Percentiles rank a stretch among this genome's conserved stretches.
Conservation (phyloP, 495 filamentous ascomycete species). For the Aspergillus sclerotiicarbonarius region DNA sequence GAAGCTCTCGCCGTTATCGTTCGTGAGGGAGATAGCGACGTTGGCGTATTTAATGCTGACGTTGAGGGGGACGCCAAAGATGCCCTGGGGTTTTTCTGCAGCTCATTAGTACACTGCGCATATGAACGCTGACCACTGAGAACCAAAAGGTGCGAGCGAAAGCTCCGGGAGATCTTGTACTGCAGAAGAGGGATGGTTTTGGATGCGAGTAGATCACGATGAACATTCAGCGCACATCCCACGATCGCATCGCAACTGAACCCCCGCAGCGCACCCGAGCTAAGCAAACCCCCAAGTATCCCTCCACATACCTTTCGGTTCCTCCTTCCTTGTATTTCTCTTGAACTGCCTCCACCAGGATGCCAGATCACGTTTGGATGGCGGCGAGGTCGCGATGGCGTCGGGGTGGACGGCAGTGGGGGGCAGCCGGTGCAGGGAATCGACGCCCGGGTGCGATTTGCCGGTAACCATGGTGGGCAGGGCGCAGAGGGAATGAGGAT, state of each 20-base stretch:
- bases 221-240: too few species aligned
- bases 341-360: constrained; percentile 94
- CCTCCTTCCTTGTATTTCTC: constrained; percentile 68
- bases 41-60: constrained; percentile 98
- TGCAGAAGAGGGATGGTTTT: not conserved
- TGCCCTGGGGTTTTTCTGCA: constrained; percentile 51
- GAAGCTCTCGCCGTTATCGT: constrained; percentile 87
- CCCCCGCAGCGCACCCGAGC: not conserved
- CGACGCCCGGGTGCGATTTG: constrained; percentile 41
- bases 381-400: constrained; percentile 51
- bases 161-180: too few species aligned
- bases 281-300: not conserved
- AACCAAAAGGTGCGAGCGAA: too few species aligned
- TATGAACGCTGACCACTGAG: not conserved
- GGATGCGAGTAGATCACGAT: too few species aligned
- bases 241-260: constrained; percentile 11
- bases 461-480: constrained; percentile 42
- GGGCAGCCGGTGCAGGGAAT: constrained; percentile 33
- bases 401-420: constrained; percentile 32
- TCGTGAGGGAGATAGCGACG: constrained; percentile 93
- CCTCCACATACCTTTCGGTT: constrained; percentile 64
- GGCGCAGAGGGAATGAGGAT: constrained; percentile 2
- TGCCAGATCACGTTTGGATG: constrained; percentile 76
- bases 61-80: constrained; percentile 93
- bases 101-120: constrained; percentile 8